A percentile compares a stretch with the other conserved stretches of the same genome.
phyloP scores from a whole-genome alignment of 2,329 filamentous ascomycete species.

The Colletotrichum sp. region DNA sequence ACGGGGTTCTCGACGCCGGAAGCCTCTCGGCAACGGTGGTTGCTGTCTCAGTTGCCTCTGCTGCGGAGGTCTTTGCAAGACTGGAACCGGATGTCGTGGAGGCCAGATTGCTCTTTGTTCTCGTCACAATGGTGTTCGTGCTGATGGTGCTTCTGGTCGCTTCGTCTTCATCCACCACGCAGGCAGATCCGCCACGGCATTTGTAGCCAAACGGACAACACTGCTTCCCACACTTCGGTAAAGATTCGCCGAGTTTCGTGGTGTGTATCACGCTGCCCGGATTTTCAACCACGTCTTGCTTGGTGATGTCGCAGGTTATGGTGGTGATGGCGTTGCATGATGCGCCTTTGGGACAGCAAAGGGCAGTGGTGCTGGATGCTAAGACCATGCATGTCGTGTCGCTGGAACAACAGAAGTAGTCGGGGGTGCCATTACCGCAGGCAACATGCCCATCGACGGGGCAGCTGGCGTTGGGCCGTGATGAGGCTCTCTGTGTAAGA shows the following conservation, averaged over 20 bases:
- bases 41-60: neutral
- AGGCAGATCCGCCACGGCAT: conserved; percentile 53
- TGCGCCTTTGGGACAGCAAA: conserved; percentile 69
- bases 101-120: neutral
- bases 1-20: neutral
- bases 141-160: neutral
- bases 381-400: conserved; percentile 62
- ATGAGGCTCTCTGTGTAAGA: neutral
- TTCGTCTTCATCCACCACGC: conserved; percentile 58
- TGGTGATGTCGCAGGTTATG: conserved; percentile 66
- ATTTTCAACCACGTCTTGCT: conserved; percentile 63
- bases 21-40: neutral
- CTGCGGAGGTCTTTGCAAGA: neutral
- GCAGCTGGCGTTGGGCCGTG: conserved; percentile 8
- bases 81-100: neutral
- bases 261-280: conserved; percentile 70
- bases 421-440: conserved; percentile 48
- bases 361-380: conserved; percentile 65
- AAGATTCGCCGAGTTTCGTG: conserved; percentile 59
- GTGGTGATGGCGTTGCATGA: conserved; percentile 65
- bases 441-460: neutral
- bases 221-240: conserved; percentile 62
- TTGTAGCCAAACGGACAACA: conserved; percentile 79
- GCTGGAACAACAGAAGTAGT: conserved; percentile 69
- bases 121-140: neutral